Percentiles rank a stretch among this genome's conserved stretches.
Evolutionary conservation across 2,329 filamentous ascomycete species (phyloP).

Genomic region (Nemania bipapillata): DNA sequence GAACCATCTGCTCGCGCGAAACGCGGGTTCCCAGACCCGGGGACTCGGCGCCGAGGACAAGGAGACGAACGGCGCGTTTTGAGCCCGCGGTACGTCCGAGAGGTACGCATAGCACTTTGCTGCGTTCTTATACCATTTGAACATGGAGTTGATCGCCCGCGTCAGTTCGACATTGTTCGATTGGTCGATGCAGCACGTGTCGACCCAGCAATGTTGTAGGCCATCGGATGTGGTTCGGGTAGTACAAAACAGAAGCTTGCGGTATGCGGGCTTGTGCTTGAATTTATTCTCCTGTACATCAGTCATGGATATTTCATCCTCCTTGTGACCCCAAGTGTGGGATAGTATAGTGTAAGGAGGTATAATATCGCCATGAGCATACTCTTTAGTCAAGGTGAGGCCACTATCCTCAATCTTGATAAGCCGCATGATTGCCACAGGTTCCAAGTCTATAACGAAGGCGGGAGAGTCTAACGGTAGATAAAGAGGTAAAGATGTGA

Average conservation of each 20-base stretch:
- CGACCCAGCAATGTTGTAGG: conserved; percentile 2
- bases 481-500: background rate
- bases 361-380: background rate
- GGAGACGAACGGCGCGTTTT: background rate
- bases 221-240: background rate
- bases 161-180: conserved; percentile 7
- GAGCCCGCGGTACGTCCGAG: background rate
- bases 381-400: background rate
- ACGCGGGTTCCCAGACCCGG: background rate
- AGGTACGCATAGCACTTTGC: conserved; percentile 17
- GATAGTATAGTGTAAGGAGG: conserved; percentile 17
- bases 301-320: conserved; percentile 5
- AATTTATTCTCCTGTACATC: background rate
- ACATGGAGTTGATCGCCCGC: conserved; percentile 26
- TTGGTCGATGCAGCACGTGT: conserved; percentile 26
- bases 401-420: background rate
- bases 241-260: conserved; percentile 6
- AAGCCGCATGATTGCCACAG: background rate
- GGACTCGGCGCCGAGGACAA: background rate
- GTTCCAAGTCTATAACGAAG: background rate
- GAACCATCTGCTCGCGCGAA: conserved; percentile 18
- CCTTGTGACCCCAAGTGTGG: conserved; percentile 12
- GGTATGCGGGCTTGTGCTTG: background rate
- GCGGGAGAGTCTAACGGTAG: background rate
- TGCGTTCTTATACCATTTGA: conserved; percentile 18